phyloP scores from a whole-genome alignment of 345 rosid species.

The Hibiscus trionum region DNA sequence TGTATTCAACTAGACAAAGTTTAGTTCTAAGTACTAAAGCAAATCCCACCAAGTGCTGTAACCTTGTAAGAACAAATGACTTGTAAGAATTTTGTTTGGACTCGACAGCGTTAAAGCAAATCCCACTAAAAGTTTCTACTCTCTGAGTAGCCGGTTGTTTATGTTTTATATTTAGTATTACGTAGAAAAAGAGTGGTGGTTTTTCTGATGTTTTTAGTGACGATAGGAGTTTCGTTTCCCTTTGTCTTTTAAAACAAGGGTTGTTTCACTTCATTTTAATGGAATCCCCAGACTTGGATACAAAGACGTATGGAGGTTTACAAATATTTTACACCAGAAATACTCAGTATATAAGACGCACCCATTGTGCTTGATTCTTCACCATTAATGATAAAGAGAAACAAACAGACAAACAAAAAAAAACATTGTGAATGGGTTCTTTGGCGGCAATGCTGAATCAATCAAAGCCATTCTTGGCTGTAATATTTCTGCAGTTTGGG shows the following conservation, averaged over 20 bases:
- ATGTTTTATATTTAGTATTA: not conserved
- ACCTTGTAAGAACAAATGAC: no score
- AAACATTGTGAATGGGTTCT: not conserved
- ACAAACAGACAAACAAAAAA: not conserved
- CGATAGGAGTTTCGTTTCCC: not conserved
- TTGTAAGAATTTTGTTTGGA: no score
- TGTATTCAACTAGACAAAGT: no score
- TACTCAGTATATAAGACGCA: not conserved
- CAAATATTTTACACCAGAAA: not conserved
- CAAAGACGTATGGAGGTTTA: not conserved
- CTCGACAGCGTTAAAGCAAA: no score
- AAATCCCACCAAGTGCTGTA: no score
- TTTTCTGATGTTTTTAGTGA: not conserved
- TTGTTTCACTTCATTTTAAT: not conserved
- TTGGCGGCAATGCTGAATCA: not conserved
- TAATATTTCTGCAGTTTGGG: conserved; percentile 30
- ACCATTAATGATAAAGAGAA: not conserved
- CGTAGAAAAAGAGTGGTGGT: not conserved
- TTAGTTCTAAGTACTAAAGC: no score
- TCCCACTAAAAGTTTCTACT: no score
- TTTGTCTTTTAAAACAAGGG: not conserved
- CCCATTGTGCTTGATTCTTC: not conserved
- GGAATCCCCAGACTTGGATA: not conserved
- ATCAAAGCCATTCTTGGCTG: conserved; percentile 34
- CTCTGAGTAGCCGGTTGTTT: no score